phyloP scores from a whole-genome alignment of 495 filamentous ascomycete genomes.

The Podospora tetraspora region DNA sequence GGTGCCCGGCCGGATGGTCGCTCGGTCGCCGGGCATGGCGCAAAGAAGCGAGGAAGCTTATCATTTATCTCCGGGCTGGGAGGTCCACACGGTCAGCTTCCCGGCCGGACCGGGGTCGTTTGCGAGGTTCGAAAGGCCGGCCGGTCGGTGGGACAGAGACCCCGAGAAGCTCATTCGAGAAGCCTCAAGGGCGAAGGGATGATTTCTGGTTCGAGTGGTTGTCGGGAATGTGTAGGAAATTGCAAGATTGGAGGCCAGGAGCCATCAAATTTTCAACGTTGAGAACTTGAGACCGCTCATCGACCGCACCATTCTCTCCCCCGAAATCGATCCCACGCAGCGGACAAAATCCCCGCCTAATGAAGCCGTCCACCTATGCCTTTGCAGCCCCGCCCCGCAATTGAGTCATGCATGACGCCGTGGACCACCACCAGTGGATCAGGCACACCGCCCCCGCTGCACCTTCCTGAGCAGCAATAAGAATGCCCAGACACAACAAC shows the following conservation, averaged over 20 bases:
- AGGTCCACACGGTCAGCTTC: neutral
- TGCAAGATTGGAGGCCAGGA: no score
- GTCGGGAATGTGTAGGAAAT: neutral
- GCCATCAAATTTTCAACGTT: no score
- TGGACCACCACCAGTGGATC: neutral
- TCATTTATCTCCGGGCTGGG: neutral
- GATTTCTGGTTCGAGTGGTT: neutral
- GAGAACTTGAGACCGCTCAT: no score
- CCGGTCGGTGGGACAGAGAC: neutral
- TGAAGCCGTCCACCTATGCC: neutral
- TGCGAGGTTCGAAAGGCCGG: neutral
- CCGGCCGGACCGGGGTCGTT: neutral
- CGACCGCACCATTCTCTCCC: no score
- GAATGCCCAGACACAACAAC: neutral
- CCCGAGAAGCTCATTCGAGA: neutral
- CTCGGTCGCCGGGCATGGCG: neutral
- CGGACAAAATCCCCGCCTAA: neutral
- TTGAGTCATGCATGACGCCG: neutral
- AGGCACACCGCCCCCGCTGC: neutral
- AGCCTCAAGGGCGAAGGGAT: neutral
- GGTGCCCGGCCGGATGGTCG: no score
- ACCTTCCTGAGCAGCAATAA: neutral
- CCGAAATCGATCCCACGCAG: neutral
- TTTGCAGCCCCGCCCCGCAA: neutral
- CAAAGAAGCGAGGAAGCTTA: no score